These are phyloP conservation scores for Phlyctochytrium arcticum DNA, from an alignment of 192 early-diverging fungal genomes.

Conservation along the genomic window DNA sequence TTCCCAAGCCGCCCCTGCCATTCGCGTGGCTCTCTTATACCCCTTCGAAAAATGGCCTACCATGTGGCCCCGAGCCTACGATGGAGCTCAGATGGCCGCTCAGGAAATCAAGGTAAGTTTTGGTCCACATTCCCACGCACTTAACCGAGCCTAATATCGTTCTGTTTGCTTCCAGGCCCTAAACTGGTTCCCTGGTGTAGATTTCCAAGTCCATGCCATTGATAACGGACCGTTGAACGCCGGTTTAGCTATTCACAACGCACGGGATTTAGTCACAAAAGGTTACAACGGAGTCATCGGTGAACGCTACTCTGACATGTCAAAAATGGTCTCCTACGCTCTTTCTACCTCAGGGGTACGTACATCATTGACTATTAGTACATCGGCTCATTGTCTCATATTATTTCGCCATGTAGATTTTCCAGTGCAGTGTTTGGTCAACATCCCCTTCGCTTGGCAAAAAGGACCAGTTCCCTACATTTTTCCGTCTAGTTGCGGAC, in stretches of 20 bases:
- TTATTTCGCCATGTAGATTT: not conserved
- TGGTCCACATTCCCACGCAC: not conserved
- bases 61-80: not conserved
- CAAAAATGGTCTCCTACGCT: slow-evolving; percentile 1
- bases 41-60: not conserved
- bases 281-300: slow-evolving; percentile 1
- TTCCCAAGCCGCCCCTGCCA: no score
- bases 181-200: not conserved
- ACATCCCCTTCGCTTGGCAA: slow-evolving; percentile 23
- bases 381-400: not conserved
- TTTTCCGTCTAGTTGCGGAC: slow-evolving; percentile 35
- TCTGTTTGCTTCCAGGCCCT: not conserved
- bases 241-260: no score
- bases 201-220: not conserved
- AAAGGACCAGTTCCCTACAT: slow-evolving; percentile 31
- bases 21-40: not conserved
- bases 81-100: slow-evolving; percentile 2
- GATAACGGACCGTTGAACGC: not conserved
- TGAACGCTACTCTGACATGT: not conserved
- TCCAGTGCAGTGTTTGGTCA: slow-evolving; percentile 32
- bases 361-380: no score
- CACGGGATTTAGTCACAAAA: no score
- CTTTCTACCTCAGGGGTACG: not conserved
- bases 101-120: slow-evolving; percentile 1
- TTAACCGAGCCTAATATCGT: no score